These are phyloP conservation scores for Miamiensis avidus DNA, from an alignment of 169 alveolate species.

Conservation along the genomic window DNA sequence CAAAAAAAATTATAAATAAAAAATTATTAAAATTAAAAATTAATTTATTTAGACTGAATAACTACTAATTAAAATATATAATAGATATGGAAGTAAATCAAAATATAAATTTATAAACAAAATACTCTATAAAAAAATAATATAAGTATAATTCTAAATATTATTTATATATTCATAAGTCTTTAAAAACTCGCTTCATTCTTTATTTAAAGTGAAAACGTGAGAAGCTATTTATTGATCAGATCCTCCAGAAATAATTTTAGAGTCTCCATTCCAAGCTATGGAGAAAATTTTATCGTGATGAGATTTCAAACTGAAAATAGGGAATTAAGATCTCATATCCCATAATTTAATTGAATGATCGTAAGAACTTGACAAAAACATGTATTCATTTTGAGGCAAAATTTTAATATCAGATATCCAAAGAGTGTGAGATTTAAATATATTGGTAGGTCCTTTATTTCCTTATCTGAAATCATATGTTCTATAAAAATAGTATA, in stretches of 20 bases:
- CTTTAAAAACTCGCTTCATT: too few species aligned
- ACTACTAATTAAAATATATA: too few species aligned
- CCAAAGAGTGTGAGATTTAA: conserved; percentile 14
- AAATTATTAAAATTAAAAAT: too few species aligned
- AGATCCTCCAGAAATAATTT: conserved; percentile 19
- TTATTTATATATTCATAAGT: too few species aligned
- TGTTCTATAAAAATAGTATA: not conserved
- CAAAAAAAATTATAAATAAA: too few species aligned
- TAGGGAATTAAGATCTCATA: conserved; percentile 17
- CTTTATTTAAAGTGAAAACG: too few species aligned
- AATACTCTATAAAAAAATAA: too few species aligned
- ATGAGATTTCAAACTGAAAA: conserved; percentile 16
- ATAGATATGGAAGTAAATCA: too few species aligned
- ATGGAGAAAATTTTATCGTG: conserved; percentile 7
- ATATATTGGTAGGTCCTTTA: conserved; percentile 4
- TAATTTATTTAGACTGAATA: too few species aligned
- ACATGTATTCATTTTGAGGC: not conserved
- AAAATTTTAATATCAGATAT: conserved; percentile 2
- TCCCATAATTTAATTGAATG: conserved; percentile 22
- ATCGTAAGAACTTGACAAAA: conserved; percentile 16
- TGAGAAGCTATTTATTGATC: conserved; percentile 17
- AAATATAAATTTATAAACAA: too few species aligned
- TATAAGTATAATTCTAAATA: too few species aligned
- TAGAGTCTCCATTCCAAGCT: conserved; percentile 13
- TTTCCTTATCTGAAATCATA: conserved; percentile 1